Evolutionary conservation across 768 basidiomycete genomes (phyloP), one percentile per base, ranked within the genome.

Genomic region (Leccinum variicolor): DNA sequence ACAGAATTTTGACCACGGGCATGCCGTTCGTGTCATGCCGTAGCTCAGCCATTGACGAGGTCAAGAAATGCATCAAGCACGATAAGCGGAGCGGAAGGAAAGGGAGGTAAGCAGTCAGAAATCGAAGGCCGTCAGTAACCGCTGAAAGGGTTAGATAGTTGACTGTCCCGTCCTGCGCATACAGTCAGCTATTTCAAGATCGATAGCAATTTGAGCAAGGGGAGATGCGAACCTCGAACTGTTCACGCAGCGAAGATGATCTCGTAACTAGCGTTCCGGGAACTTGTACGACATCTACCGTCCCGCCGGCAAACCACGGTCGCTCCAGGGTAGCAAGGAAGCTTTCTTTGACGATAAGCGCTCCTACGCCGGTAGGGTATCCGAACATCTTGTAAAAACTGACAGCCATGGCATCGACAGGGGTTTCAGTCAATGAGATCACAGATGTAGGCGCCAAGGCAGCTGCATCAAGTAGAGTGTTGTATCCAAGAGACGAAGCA

Each of bases 361-460:
- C 90, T 34, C 92, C 91, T 45, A 92, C 83, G 8, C 91, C 91
- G 0, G 90, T 92, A 11, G 91, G 91, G 63, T 85, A 93, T 33
- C 91, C 91, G 61, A 92, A 90, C 87, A 93, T 92, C 64, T 94
- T 94, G 74, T 94, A 94, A 65, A 93, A 92, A 46, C 87, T 90
- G 53, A 94, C 67, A 0, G 85, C 90, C 81, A 92, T 84, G 1
- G 90, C 91, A 69, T 94, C 92, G 11, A 91, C 86, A 4, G 85
- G 82, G 29, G 78, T 79, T 52, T 86, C 81, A 1, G 80, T 71
- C 14, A 94, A 75, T 13, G 87, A 87, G 54, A 93, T 80, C 17
- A 76, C 66, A 8, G 89, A 84, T 1, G 89, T 86, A 10, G 91
- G 84, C 2, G 85, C 90, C 39, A 93, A 76, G 3, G 91, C 91